Evolutionary conservation across 345 rosid genomes (phyloP), one percentile per base, ranked within the genome.

Genomic region (Arabis alpina): DNA sequence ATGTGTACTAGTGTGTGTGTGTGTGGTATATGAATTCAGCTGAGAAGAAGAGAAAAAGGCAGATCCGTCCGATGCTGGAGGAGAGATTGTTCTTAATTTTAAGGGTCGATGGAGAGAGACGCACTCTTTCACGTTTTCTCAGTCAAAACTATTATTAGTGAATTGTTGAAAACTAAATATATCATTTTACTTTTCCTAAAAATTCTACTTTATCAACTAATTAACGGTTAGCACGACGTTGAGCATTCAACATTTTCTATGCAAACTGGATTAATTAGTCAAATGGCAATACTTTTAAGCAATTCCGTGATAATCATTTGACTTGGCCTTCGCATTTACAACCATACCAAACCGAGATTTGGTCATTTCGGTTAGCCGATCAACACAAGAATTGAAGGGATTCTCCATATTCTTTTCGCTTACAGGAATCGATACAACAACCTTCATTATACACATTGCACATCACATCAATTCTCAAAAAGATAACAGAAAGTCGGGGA

Each of bases 51-150:
- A 39, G 3, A 36, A 56, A 71, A 71, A 42, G 54, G 56, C 57
- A 67, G 78, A 74, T 74, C 78, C 73, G 78, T 67, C 57, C 66
- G 78, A 67, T 74, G 36, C 73, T 73, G 67, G 66, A 65, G 72
- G 72, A 73, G 72, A 73, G 53, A 66, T 54, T 65, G 71, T 60
- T 73, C 47, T 56, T 15, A 57, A 61, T 42, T 15, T 39, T 65
- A 57, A 50, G 77, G 66, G 50, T 52, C 6, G 54, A 71, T 36
- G 60, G 71, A 64, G 60, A 57, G 56, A 30, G 71, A 62, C 30
- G 63, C 49, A 15, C 40, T 69, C 3, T 36, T 71, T 44, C 11
- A 48, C 36, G 32, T 27, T 72, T 40, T 56, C 58, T 63, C 30
- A 44, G 70, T 72, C 70, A 64, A 73, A 48, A 48, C 77, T 73